phyloP scores from a whole-genome alignment of 139 green algal genomes.

The Marvania coccoides region DNA sequence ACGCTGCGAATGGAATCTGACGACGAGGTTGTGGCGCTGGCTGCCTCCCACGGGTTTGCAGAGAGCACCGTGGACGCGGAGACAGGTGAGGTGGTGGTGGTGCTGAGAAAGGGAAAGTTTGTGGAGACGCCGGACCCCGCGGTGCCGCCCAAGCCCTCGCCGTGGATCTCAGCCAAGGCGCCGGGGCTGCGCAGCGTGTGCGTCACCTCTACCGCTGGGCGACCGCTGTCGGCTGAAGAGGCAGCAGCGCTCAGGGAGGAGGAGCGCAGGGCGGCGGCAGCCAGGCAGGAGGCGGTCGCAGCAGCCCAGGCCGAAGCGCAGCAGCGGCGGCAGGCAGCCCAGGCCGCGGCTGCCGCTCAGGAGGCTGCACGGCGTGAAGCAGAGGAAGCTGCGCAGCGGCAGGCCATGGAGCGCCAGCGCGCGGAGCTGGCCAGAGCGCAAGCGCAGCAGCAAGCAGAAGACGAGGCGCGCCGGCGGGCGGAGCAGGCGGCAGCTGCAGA shows the following conservation, averaged over 20 bases:
- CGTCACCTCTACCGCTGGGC: slow-evolving; percentile 8
- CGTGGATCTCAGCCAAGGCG: slow-evolving; percentile 13
- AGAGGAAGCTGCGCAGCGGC: not conserved
- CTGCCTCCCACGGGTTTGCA: slow-evolving; percentile 5
- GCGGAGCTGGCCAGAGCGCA: too few species aligned
- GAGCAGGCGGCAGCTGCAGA: not conserved
- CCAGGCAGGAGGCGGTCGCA: not conserved
- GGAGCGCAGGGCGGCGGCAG: not conserved
- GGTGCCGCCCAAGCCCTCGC: slow-evolving; percentile 1
- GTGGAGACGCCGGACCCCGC: slow-evolving; percentile 5
- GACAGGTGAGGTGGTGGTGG: slow-evolving; percentile 1
- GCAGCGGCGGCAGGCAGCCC: not conserved
- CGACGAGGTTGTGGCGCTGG: slow-evolving; percentile 7
- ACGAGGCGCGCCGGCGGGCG: not conserved
- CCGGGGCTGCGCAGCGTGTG: slow-evolving; percentile 4
- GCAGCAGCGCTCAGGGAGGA: not conserved
- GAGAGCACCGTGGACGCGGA: not conserved
- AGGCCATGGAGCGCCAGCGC: not conserved
- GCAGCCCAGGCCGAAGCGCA: not conserved
- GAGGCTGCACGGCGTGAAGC: not conserved
- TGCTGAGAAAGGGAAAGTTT: slow-evolving; percentile 7
- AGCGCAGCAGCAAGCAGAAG: too few species aligned
- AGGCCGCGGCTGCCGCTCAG: not conserved
- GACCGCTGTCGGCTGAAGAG: not conserved
- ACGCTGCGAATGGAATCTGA: slow-evolving; percentile 16